phyloP scores from a whole-genome alignment of 306 rosid species.

The Canavalia ensiformis region DNA sequence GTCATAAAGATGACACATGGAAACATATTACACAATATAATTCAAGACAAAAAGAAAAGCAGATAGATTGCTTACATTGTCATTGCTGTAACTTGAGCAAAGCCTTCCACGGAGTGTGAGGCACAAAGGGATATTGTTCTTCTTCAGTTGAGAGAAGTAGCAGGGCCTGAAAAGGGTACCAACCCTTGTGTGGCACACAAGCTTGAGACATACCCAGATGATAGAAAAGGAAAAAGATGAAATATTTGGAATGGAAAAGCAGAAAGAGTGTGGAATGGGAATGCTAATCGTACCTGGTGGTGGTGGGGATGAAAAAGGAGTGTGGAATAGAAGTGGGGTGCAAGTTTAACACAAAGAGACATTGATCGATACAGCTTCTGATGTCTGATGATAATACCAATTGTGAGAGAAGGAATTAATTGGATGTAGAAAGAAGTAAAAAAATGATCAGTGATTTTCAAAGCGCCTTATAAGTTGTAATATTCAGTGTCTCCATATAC shows the following conservation, averaged over 20 bases:
- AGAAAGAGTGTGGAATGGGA: not conserved
- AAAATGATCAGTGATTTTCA: no score
- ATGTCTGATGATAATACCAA: not conserved
- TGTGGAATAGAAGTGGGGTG: conserved; percentile 24
- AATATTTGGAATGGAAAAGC: not conserved
- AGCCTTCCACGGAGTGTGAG: conserved; percentile 41
- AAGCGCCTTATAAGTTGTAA: no score
- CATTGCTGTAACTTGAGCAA: conserved; percentile 50
- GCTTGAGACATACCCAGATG: conserved; percentile 46
- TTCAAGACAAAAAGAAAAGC: not conserved
- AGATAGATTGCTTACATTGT: conserved; percentile 49
- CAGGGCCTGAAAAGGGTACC: conserved; percentile 43
- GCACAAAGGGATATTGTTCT: conserved; percentile 29
- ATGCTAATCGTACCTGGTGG: conserved; percentile 47
- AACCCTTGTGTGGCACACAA: conserved; percentile 11
- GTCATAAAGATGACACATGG: not conserved
- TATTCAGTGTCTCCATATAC: no score
- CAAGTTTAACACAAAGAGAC: conserved; percentile 46
- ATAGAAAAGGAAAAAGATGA: not conserved
- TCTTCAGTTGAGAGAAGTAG: conserved; percentile 34
- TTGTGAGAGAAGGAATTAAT: not conserved
- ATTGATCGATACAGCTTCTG: conserved; percentile 26
- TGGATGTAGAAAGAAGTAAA: no score
- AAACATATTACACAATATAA: conserved; percentile 13
- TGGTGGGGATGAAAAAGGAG: conserved; percentile 25